phyloP scores from a whole-genome alignment of 140 eudicot species.

The Stevia rebaudiana region DNA sequence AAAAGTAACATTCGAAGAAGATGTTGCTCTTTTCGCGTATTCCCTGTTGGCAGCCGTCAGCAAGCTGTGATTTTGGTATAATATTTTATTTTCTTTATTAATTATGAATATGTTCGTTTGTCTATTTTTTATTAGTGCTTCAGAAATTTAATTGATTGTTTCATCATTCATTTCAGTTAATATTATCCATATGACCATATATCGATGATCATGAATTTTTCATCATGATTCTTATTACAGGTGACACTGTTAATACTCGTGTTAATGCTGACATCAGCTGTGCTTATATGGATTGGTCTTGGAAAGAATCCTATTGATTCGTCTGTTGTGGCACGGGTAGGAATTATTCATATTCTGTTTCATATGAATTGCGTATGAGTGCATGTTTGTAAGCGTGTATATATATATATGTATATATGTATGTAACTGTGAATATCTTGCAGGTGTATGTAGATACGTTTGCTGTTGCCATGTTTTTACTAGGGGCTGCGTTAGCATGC shows the following conservation, averaged over 20 bases:
- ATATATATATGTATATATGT: not conserved
- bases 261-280: slow-evolving; percentile 65
- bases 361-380: not conserved
- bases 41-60: slow-evolving; percentile 85
- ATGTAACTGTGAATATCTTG: slow-evolving; percentile 20
- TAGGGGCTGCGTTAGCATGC: slow-evolving; percentile 81
- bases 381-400: not conserved
- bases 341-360: slow-evolving; percentile 10
- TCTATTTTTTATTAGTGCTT: not conserved
- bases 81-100: not conserved
- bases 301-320: slow-evolving; percentile 81
- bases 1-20: slow-evolving; percentile 34
- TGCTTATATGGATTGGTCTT: slow-evolving; percentile 85
- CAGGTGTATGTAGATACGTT: slow-evolving; percentile 92
- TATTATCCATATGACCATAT: not conserved
- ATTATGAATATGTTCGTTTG: not conserved
- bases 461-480: slow-evolving; percentile 58
- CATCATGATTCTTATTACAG: slow-evolving; percentile 37
- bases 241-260: slow-evolving; percentile 56
- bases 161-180: not conserved
- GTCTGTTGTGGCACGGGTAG: slow-evolving; percentile 74
- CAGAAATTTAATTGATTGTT: not conserved
- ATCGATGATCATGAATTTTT: slow-evolving; percentile 8
- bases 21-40: slow-evolving; percentile 49
- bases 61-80: slow-evolving; percentile 82